phyloP scores from a whole-genome alignment of 352 stramenopile genomes.

The Elongisporangium senticosum region DNA sequence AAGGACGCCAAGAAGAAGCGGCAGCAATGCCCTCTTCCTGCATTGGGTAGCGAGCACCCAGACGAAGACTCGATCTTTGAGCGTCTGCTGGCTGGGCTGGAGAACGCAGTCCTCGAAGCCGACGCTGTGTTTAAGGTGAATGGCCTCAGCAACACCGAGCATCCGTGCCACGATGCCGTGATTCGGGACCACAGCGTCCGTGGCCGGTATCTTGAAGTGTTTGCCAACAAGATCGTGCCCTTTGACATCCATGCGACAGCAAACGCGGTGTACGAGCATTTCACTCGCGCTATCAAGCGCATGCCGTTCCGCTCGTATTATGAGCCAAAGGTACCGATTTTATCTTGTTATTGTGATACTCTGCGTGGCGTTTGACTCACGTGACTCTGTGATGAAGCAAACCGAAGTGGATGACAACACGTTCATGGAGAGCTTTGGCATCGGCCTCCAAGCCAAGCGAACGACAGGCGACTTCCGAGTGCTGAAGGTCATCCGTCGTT shows the following conservation, averaged over 20 bases:
- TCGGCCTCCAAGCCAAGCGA: constrained; percentile 29
- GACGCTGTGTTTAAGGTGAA: constrained; percentile 22
- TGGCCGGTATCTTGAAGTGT: constrained; percentile 29
- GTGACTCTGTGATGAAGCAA: constrained; percentile 1
- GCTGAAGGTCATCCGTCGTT: constrained; percentile 33
- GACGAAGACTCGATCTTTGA: constrained; percentile 11
- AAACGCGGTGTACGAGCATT: constrained; percentile 27
- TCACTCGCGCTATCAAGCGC: constrained; percentile 9
- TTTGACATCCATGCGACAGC: constrained; percentile 21
- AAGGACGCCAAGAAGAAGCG: background rate
- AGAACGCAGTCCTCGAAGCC: constrained; percentile 23
- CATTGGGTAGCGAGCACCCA: background rate
- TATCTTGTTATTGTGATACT: background rate
- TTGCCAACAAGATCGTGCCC: constrained; percentile 24
- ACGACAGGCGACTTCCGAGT: constrained; percentile 26
- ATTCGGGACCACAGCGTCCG: constrained; percentile 22
- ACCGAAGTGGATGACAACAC: constrained; percentile 21
- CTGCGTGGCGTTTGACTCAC: background rate
- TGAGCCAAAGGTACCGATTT: constrained; percentile 5
- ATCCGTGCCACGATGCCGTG: constrained; percentile 15
- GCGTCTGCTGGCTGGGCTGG: constrained; percentile 20
- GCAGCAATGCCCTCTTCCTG: background rate
- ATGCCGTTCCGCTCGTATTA: background rate
- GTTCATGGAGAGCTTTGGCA: constrained; percentile 37
- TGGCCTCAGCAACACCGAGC: constrained; percentile 17